Base-by-base conservation (phyloP, 2,329 filamentous ascomycete genomes). In the Arthroderma uncinatum region DNA sequence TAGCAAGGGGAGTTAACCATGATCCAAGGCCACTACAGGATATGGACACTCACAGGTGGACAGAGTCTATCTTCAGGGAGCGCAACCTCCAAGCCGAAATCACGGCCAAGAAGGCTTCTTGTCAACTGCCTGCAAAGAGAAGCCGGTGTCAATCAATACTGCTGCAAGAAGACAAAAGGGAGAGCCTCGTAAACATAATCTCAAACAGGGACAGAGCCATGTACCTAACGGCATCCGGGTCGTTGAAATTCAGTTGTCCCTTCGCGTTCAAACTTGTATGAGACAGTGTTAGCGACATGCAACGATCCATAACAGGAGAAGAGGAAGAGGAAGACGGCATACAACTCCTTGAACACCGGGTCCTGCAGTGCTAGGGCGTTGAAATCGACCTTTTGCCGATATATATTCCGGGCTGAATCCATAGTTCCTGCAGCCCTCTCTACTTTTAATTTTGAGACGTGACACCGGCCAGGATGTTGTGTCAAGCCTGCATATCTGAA, bases 61-160 rank as follows among this genome's bases (percentile, higher is more conserved):
- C 92, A 97, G 0, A 98, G 77, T 21, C 92, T 79, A 69, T 95
- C 84, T 25, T 80, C 73, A 0, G 90, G 90, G 0, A 97, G 76
- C 4, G 85, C 77, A 12, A 96, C 73, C 0, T 75, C 66, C 7
- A 97, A 71, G 10, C 77, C 79, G 69, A 96, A 97, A 69, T 96
- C 85, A 12, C 80, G 72, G 59, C 81, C 82, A 16, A 97, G 76
- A 1, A 96, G 77, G 16, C 85, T 84, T 66, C 86, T 90, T 9
- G 91, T 94, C 53, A 97, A 76, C 64, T 79, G 74, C 64, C 80
- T 82, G 60, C n/a, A n/a, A 21, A 6, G 16, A 9, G 25, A 19
- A 50, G 23, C 37, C 42, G 36, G 47, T 48, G n/a, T 33, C 44
- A 28, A 33, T 10, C 14, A 33, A 9, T 19, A 14, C n/a, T 3